Percentiles rank a stretch among this genome's conserved stretches.
phyloP scores from a whole-genome alignment of 768 basidiomycete species.

The Pisolithus albus region DNA sequence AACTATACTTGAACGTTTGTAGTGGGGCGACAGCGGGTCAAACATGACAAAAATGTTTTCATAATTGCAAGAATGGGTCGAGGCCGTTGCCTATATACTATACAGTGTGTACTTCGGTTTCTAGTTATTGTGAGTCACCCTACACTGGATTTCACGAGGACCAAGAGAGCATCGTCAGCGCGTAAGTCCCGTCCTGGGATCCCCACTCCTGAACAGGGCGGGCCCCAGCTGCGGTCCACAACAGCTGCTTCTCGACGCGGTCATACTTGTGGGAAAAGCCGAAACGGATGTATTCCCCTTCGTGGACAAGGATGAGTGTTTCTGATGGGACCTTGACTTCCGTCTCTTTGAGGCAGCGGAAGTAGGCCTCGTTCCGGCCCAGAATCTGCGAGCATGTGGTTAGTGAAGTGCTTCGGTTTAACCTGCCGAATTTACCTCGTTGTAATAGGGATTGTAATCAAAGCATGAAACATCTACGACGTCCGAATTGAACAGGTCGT shows the following conservation, averaged over 20 bases:
- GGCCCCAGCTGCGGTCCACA: background rate
- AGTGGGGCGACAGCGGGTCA: too few relatives aligned
- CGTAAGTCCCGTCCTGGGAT: background rate
- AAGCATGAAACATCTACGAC: background rate
- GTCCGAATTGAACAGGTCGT: background rate
- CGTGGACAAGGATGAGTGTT: background rate
- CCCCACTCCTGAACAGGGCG: background rate
- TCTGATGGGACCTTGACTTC: background rate
- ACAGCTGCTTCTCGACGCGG: background rate
- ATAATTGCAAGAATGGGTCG: too few relatives aligned
- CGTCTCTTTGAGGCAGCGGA: background rate
- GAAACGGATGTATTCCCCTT: conserved; percentile 1
- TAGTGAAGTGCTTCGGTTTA: background rate
- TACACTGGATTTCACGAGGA: background rate
- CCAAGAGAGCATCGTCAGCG: background rate
- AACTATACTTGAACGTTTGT: too few relatives aligned
- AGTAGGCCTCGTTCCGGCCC: conserved; percentile 1
- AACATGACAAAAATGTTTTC: too few relatives aligned
- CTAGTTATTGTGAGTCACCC: too few relatives aligned
- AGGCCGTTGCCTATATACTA: too few relatives aligned
- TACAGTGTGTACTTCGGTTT: too few relatives aligned
- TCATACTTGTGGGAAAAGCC: conserved; percentile 3
- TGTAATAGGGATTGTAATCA: conserved; percentile 1
- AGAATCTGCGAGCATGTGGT: background rate
- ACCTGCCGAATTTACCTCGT: background rate